phyloP scores from a whole-genome alignment of 208 protist genomes.

The Spongospora subterranea region DNA sequence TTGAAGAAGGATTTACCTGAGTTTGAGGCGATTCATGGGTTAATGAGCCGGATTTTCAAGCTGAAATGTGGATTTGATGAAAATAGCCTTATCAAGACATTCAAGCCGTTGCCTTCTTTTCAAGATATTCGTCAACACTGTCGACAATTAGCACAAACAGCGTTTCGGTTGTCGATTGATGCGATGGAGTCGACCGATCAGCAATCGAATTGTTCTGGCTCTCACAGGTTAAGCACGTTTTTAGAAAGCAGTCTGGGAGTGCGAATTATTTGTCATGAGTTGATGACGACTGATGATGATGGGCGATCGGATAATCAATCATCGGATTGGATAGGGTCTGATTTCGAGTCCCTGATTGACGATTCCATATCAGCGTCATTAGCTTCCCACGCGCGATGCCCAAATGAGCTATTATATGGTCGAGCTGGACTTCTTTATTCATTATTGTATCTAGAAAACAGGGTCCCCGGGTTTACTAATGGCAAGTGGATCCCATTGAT shows the following conservation, averaged over 20 bases:
- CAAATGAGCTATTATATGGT: slow-evolving; percentile 14
- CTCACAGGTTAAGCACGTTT: not conserved
- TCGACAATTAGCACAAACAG: not conserved
- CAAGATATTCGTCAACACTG: not conserved
- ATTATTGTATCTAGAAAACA: not conserved
- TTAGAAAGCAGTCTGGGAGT: not conserved
- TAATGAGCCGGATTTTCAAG: not conserved
- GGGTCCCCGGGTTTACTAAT: not conserved
- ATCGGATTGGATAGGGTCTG: not conserved
- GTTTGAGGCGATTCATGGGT: no score
- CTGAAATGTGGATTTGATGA: not conserved
- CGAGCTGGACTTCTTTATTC: slow-evolving; percentile 31
- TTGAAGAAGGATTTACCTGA: not conserved
- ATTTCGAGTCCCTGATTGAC: not conserved
- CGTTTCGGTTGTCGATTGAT: not conserved
- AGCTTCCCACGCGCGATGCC: not conserved
- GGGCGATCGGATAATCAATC: not conserved
- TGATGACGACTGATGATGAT: not conserved
- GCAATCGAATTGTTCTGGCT: not conserved
- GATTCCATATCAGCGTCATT: not conserved
- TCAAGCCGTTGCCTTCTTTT: not conserved
- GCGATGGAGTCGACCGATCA: not conserved
- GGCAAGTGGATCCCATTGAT: not conserved
- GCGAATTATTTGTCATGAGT: not conserved
- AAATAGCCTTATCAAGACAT: not conserved